phyloP scores from a whole-genome alignment of 495 filamentous ascomycete species.

The Neurospora sublineolata region DNA sequence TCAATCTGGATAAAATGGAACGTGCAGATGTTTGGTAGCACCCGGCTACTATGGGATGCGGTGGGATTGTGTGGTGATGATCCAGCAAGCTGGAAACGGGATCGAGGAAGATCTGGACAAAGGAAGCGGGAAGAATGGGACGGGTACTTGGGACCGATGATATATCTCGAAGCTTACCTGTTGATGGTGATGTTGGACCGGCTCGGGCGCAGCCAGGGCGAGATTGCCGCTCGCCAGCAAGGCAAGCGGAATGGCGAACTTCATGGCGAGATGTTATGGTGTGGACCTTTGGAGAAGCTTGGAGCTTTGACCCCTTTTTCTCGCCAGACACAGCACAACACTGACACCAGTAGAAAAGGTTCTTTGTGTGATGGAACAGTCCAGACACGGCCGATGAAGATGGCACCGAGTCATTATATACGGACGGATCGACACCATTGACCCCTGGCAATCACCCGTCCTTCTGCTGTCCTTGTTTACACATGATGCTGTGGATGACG shows the following conservation, averaged over 20 bases:
- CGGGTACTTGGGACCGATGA: background rate
- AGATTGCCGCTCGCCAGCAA: constrained; percentile 9
- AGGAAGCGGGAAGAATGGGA: background rate
- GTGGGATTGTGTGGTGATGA: background rate
- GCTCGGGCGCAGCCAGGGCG: constrained; percentile 6
- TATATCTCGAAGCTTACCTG: constrained; percentile 4
- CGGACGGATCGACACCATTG: background rate
- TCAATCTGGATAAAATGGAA: constrained; percentile 8
- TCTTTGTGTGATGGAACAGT: background rate
- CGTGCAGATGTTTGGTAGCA: constrained; percentile 2
- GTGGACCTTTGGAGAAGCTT: background rate
- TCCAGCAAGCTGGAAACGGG: constrained; percentile 2
- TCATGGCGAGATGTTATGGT: constrained; percentile 7
- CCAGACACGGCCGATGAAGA: background rate
- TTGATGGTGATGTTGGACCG: background rate
- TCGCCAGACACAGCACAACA: background rate
- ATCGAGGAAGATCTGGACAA: background rate
- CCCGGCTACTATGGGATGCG: background rate
- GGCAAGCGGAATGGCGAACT: constrained; percentile 9
- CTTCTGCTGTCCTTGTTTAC: background rate
- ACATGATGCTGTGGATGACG: background rate
- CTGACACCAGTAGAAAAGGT: background rate
- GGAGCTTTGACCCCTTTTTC: background rate
- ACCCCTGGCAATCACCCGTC: background rate
- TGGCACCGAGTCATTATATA: constrained; percentile 1